Evolutionary conservation across 208 protist genomes (phyloP), one percentile per base, ranked within the genome.

Genomic region (Herpetomonas samuelpessoai): DNA sequence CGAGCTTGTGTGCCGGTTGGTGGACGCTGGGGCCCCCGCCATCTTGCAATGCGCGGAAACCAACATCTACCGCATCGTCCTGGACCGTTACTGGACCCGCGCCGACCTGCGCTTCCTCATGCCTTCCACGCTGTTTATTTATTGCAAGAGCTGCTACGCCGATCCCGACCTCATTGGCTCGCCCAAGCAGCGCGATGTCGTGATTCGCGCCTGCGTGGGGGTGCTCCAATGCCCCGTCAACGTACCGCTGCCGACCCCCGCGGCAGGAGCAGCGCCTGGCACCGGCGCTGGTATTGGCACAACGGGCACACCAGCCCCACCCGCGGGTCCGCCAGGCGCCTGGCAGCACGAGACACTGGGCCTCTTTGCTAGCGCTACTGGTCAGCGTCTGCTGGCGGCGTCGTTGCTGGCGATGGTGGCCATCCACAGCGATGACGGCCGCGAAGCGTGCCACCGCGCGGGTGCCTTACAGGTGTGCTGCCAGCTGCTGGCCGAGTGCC

Each of bases 61-160:
- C 2, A 91, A 92, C 63, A 65, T 95, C 39, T 93, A 83, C 62
- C 72, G 79, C 35, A 66, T 91, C 46, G 83, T 85, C 21, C 62
- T 95, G 10, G 70, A 82, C 29, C 81, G 78, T 35, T 92, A 86
- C 60, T 95, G 89, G 89, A 74, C 14, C 19, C 80, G 89, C n/a
- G 45, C 54, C 2, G 79, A 95, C 57, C 61, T 95, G 49, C 74
- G 71, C 46, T 80, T 83, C 60, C 62, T 95, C 21, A 68, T 95
- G 74, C 89, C 89, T 12, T 51, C 89, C n/a, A 71, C 82, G 2
- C 68, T 95, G 21, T 95, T 95, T 57, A 86, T 95, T 57, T 91
- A 86, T 61, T 65, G 72, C 46, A 95, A 95, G 72, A 84, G 71
- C 41, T 88, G 76, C 67, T 92, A 93, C 72, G 81, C 78, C 0